Percentiles rank a stretch among this genome's conserved stretches.
Conservation (phyloP, 2,329 filamentous ascomycete genomes). For the Rhynchosporium agropyri region DNA sequence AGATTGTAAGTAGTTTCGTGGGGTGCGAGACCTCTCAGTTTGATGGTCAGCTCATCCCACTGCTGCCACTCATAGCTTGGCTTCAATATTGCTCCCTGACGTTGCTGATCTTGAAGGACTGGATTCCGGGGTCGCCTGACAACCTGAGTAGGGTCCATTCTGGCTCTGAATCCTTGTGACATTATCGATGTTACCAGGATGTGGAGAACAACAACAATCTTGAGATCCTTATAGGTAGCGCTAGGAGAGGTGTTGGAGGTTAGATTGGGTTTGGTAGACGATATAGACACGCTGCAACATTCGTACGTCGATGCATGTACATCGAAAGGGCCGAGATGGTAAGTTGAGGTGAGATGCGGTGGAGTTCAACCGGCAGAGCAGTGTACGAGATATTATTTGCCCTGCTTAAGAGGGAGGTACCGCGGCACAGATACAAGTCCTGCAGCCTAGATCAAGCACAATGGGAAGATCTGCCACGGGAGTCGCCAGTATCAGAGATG, state of each 20-base stretch:
- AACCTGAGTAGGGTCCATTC: neutral
- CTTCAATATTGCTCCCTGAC: slow-evolving; percentile 6
- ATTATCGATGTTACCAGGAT: neutral
- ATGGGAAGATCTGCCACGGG: neutral
- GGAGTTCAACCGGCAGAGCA: neutral
- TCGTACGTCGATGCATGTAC: neutral
- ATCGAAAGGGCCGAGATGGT: neutral
- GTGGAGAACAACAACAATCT: neutral
- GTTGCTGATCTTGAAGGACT: neutral
- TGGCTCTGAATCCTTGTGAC: slow-evolving; percentile 2
- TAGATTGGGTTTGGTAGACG: neutral
- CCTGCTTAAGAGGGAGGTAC: neutral
- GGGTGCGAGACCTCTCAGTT: slow-evolving; percentile 40
- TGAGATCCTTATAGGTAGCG: neutral
- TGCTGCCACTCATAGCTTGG: slow-evolving; percentile 41
- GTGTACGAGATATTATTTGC: neutral
- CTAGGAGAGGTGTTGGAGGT: neutral
- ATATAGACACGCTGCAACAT: too few species aligned
- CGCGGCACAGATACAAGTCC: neutral
- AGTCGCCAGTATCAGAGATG: slow-evolving; percentile 2
- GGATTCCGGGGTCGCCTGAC: neutral
- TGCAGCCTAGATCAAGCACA: neutral
- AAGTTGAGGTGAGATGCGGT: neutral
- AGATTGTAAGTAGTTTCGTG: slow-evolving; percentile 49
- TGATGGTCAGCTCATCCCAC: slow-evolving; percentile 40